A percentile compares a stretch with the other conserved stretches of the same genome.
These are phyloP conservation scores for Aristolochia californica DNA, from an alignment of 164 flowering plant genomes.

Conservation along the genomic window DNA sequence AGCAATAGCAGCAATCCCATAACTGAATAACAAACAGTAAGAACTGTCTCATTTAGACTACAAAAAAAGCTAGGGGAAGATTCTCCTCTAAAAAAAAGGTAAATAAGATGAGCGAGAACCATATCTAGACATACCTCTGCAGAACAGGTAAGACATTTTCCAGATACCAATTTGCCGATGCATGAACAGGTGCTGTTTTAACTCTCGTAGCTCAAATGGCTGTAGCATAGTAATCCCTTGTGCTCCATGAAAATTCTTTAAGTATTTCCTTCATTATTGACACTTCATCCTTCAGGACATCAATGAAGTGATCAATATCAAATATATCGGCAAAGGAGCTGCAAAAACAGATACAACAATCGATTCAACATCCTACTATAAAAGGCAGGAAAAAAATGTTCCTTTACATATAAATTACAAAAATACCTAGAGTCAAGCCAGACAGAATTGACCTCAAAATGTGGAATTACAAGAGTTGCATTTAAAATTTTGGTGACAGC, in stretches of 20 bases:
- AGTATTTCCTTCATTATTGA: slow-evolving; percentile 79
- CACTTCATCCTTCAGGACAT: slow-evolving; percentile 76
- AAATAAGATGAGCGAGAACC: neutral
- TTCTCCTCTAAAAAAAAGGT: neutral
- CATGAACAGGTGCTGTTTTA: slow-evolving; percentile 91
- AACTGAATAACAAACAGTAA: slow-evolving; percentile 26
- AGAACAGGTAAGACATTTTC: slow-evolving; percentile 83
- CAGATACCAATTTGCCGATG: slow-evolving; percentile 88
- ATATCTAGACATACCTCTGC: slow-evolving; percentile 69
- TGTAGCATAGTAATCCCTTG: slow-evolving; percentile 89
- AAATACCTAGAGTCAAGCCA: slow-evolving; percentile 92
- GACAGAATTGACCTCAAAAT: slow-evolving; percentile 92
- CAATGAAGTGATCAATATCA: slow-evolving; percentile 94
- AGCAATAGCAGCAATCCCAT: slow-evolving; percentile 90
- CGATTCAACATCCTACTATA: neutral
- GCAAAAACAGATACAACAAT: slow-evolving; percentile 20
- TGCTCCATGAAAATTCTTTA: slow-evolving; percentile 80
- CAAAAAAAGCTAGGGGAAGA: neutral
- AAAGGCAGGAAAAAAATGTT: neutral
- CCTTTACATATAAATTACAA: neutral
- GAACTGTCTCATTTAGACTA: too few relatives aligned
- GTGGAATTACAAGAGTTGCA: slow-evolving; percentile 93
- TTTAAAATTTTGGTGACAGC: slow-evolving; percentile 95
- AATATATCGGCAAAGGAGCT: slow-evolving; percentile 89
- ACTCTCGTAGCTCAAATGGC: slow-evolving; percentile 82